Evolutionary conservation across 352 stramenopile genomes (phyloP).

Genomic region (Phytopythium delawarense): DNA sequence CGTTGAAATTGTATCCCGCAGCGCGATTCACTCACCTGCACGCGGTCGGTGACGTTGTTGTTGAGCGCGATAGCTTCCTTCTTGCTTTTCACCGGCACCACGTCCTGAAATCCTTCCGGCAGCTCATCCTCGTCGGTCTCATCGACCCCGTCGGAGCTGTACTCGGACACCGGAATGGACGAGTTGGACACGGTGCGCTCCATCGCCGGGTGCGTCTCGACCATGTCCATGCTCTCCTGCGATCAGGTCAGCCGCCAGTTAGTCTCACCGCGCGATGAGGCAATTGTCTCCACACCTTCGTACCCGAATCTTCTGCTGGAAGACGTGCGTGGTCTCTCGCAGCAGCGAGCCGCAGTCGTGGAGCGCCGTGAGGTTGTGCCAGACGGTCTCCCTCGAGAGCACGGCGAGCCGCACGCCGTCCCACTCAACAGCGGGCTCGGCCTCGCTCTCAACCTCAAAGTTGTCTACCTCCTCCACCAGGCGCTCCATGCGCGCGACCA

Average conservation of each 20-base stretch:
- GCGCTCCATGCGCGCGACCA: slow-evolving; percentile 50
- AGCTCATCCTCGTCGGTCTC: slow-evolving; percentile 45
- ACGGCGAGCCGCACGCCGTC: slow-evolving; percentile 33
- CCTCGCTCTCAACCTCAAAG: slow-evolving; percentile 42
- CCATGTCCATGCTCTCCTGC: slow-evolving; percentile 48
- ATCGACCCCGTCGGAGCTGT: slow-evolving; percentile 47
- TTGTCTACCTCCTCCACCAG: slow-evolving; percentile 58
- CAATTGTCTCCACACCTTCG: not conserved
- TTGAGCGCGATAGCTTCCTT: slow-evolving; percentile 74
- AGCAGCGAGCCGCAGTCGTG: slow-evolving; percentile 48
- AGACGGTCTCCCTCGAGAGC: slow-evolving; percentile 48
- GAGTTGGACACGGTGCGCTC: slow-evolving; percentile 36
- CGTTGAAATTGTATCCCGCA: not conserved
- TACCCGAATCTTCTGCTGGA: slow-evolving; percentile 59
- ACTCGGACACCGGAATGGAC: slow-evolving; percentile 42
- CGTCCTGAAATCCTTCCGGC: slow-evolving; percentile 56
- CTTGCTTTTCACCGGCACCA: slow-evolving; percentile 69
- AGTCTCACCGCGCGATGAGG: not conserved
- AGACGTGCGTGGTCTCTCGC: slow-evolving; percentile 30
- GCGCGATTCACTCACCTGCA: slow-evolving; percentile 26
- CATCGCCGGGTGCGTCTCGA: slow-evolving; percentile 32
- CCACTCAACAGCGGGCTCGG: slow-evolving; percentile 25
- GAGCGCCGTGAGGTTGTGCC: slow-evolving; percentile 58
- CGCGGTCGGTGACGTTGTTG: slow-evolving; percentile 66
- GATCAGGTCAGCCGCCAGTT: not conserved